A percentile compares a stretch with the other conserved stretches of the same genome.
Conservation (phyloP, 345 rosid species). For the Iberis pinnata region DNA sequence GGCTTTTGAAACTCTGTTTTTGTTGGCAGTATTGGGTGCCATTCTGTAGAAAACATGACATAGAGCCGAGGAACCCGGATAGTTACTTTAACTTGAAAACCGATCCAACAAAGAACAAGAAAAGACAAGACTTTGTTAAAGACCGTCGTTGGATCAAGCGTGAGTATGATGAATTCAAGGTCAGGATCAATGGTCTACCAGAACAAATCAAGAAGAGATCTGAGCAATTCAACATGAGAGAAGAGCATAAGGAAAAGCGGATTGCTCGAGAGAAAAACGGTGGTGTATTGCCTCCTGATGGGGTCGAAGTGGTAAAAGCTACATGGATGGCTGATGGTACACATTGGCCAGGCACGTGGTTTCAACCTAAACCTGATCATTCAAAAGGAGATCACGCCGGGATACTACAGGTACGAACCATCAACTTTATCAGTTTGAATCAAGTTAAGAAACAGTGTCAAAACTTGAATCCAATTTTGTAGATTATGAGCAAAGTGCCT, state of each 20-base stretch:
- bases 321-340: conserved; percentile 99
- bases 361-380: conserved; percentile 53
- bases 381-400: conserved; percentile 89
- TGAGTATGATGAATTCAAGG: conserved; percentile 94
- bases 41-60: conserved; percentile 81
- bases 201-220: conserved; percentile 63
- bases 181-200: conserved; percentile 81
- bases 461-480: conserved; percentile 12
- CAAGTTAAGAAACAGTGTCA: conserved; percentile 2
- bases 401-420: conserved; percentile 38
- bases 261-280: conserved; percentile 53
- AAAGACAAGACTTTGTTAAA: conserved; percentile 72
- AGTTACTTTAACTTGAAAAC: conserved; percentile 67
- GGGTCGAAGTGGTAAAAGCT: conserved; percentile 44
- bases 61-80: conserved; percentile 90
- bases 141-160: conserved; percentile 96
- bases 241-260: conserved; percentile 51
- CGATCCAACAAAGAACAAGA: conserved; percentile 82
- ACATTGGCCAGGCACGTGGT: conserved; percentile 97
- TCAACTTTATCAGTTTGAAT: neutral
- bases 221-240: conserved; percentile 52
- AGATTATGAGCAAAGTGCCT: conserved; percentile 83
- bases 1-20: neutral
- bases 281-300: conserved; percentile 44
- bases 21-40: conserved; percentile 70